A percentile compares a stretch with the other conserved stretches of the same genome.
phyloP scores from a whole-genome alignment of 2,329 filamentous ascomycete genomes.

The Clonostachys solani region DNA sequence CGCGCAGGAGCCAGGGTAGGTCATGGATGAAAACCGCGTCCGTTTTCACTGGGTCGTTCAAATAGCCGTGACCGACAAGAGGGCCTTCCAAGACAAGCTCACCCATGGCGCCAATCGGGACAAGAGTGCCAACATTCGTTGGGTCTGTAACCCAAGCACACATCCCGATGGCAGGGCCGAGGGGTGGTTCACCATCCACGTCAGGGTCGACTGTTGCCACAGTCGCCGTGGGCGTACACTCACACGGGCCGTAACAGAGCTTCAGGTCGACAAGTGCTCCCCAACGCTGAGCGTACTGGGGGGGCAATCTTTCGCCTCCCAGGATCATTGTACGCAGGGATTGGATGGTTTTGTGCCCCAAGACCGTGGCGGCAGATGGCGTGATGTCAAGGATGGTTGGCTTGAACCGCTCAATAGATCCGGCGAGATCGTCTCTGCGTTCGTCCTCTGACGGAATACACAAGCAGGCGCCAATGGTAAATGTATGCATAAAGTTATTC shows the following conservation, averaged over 20 bases:
- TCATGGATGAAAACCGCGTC: constrained; percentile 12
- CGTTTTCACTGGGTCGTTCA: constrained; percentile 27
- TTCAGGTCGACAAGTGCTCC: constrained; percentile 21
- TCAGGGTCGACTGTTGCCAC: constrained; percentile 33
- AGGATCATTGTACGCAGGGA: constrained; percentile 9
- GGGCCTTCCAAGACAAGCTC: constrained; percentile 21
- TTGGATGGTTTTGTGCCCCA: constrained; percentile 1
- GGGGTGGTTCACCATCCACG: constrained; percentile 17
- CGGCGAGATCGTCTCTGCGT: constrained; percentile 3
- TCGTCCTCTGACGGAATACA: constrained; percentile 10
- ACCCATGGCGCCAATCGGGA: constrained; percentile 9
- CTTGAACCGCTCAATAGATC: constrained; percentile 5
- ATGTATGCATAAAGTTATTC: constrained; percentile 2
- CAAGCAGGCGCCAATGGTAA: constrained; percentile 7
- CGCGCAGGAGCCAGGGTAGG: constrained; percentile 5
- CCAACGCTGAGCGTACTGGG: neutral
- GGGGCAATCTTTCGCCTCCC: constrained; percentile 12
- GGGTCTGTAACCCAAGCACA: constrained; percentile 9
- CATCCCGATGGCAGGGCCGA: constrained; percentile 5
- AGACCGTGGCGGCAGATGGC: constrained; percentile 3
- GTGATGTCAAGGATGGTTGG: constrained; percentile 5
- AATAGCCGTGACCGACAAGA: constrained; percentile 38
- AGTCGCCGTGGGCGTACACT: constrained; percentile 21
- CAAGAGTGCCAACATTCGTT: constrained; percentile 6
- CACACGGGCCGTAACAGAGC: constrained; percentile 40